phyloP scores from a whole-genome alignment of 495 filamentous ascomycete species.

The Jackrogersella minutella region DNA sequence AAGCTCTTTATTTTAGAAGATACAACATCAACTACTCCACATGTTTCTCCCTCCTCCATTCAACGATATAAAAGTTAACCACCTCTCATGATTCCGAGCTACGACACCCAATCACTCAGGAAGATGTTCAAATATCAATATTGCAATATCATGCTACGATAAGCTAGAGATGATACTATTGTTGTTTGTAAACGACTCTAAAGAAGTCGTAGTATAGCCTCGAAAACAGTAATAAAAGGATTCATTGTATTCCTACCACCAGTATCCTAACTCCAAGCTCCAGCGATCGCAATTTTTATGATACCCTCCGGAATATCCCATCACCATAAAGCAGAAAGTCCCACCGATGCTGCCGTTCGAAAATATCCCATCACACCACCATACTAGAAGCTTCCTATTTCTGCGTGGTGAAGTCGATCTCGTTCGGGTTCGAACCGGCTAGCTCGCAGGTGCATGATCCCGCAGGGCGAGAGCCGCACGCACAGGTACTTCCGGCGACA shows the following conservation, averaged over 20 bases:
- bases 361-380: neutral
- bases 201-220: neutral
- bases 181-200: neutral
- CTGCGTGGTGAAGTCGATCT: constrained; percentile 85
- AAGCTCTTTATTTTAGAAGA: too few species aligned
- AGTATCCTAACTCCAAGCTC: constrained; percentile 24
- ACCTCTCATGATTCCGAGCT: too few species aligned
- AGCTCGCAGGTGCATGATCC: constrained; percentile 87
- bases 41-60: too few species aligned
- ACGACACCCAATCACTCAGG: too few species aligned
- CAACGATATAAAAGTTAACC: too few species aligned
- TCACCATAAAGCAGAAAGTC: neutral
- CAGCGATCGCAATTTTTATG: constrained; percentile 6
- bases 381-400: constrained; percentile 35
- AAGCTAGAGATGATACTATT: too few species aligned
- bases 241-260: constrained; percentile 7
- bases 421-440: constrained; percentile 64
- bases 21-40: too few species aligned
- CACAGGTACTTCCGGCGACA: constrained; percentile 62
- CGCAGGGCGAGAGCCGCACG: constrained; percentile 77
- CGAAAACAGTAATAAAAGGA: neutral
- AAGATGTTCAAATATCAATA: too few species aligned
- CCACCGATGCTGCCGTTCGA: neutral
- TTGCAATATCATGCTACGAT: too few species aligned
- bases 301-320: neutral